Evolutionary conservation across 139 green algal genomes (phyloP), one percentile per base, ranked within the genome.

Genomic region (Tetratostichococcus sp.): DNA sequence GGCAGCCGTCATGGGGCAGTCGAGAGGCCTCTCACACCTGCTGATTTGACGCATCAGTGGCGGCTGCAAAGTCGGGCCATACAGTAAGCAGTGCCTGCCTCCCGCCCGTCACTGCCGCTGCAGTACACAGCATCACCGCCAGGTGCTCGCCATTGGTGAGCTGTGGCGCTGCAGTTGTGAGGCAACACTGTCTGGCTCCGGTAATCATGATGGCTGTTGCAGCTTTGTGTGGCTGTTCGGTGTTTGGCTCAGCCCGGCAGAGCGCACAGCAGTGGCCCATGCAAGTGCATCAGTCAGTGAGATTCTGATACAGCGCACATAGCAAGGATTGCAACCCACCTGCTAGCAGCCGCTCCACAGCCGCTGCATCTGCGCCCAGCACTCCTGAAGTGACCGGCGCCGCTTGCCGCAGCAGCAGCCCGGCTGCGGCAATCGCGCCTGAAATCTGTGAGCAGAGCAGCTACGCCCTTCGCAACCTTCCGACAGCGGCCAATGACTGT

Each of bases 31-130:
- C n/a, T n/a, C n/a, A n/a, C 30, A 90, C 84, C 82, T 92, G 87
- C 43, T 76, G 42, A 73, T 94, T 94, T n/a, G 86, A 92, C 0
- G 76, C 67, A 26, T 94, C 72, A 6, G 84, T 92, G 0, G 87
- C 90, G 1, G 74, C 79, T 17, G 73, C 79, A 75, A 96, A 93
- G 1, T 88, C 89, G 0, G 70, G 70, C 88, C 83, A 92, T 30
- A 57, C 34, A n/a, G 69, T 23, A 72, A 95, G 33, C 17, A 96
- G 80, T 21, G 70, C 31, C 11, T 81, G 35, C 30, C 91, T 75
- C 0, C 86, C 75, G 1, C 22, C 85, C 21, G 91, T 96, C 31
- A 96, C 89, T 0, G 33, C 72, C 5, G 65, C 83, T 22, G 86
- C 91, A 19, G 82, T 77, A 23, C 30, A 82, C 28, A 85, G 28